A percentile compares a stretch with the other conserved stretches of the same genome.
These are phyloP conservation scores for Russula dissimulans DNA, from an alignment of 768 basidiomycete genomes.

Conservation along the genomic window DNA sequence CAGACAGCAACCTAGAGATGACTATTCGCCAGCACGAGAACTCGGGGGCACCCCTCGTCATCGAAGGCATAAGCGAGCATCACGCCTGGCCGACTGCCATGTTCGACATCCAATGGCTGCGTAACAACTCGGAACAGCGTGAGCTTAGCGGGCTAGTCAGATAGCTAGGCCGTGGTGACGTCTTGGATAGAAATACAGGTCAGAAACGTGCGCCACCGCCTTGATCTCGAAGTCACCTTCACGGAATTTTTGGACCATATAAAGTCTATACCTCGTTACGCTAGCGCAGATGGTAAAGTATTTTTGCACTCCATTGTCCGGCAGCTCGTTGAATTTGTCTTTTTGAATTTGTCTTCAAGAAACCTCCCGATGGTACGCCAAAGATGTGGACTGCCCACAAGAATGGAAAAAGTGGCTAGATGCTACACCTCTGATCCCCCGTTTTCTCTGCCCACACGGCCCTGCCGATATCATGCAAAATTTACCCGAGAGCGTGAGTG, in stretches of 20 bases:
- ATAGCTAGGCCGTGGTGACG: not conserved
- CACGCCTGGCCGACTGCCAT: constrained; percentile 43
- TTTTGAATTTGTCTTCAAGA: constrained; percentile 35
- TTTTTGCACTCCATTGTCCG: not conserved
- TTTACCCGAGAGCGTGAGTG: constrained; percentile 43
- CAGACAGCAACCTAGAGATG: constrained; percentile 21
- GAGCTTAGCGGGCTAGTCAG: not conserved
- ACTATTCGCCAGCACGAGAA: constrained; percentile 28
- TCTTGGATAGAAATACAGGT: constrained; percentile 42
- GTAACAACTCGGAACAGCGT: constrained; percentile 24
- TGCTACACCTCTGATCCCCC: constrained; percentile 39
- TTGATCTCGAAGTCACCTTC: constrained; percentile 44
- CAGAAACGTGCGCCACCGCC: constrained; percentile 53
- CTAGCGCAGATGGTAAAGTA: constrained; percentile 4
- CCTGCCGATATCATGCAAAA: constrained; percentile 48
- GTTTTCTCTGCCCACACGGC: constrained; percentile 41
- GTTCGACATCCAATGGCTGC: constrained; percentile 51
- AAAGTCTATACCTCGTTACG: not conserved
- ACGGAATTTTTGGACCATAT: constrained; percentile 38
- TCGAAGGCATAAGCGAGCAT: constrained; percentile 50
- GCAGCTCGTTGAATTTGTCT: not conserved
- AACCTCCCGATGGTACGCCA: constrained; percentile 59
- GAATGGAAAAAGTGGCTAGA: constrained; percentile 58
- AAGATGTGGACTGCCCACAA: constrained; percentile 62
- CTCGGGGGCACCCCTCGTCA: constrained; percentile 54